Percentiles rank a stretch among this genome's conserved stretches.
These are phyloP conservation scores for Begonia peltatifolia DNA, from an alignment of 306 rosid genomes.

Conservation along the genomic window DNA sequence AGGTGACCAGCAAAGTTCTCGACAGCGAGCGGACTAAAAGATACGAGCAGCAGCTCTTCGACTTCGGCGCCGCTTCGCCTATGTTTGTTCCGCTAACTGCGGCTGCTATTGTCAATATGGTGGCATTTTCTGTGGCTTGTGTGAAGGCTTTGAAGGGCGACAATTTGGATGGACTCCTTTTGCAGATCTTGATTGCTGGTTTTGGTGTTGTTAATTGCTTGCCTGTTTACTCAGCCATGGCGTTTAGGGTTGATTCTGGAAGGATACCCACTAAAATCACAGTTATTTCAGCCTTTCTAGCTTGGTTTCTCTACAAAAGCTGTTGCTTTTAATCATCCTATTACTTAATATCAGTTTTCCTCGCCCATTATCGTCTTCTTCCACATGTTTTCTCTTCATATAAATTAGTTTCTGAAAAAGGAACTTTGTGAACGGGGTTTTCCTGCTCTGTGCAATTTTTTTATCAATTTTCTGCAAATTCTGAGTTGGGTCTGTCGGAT, in stretches of 20 bases:
- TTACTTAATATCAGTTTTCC: no score
- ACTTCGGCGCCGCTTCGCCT: constrained; percentile 26
- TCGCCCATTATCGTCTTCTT: not conserved
- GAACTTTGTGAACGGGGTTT: no score
- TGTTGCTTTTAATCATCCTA: no score
- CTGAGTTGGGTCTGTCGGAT: no score
- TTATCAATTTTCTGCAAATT: no score
- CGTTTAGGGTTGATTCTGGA: constrained; percentile 14
- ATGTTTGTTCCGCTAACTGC: constrained; percentile 21
- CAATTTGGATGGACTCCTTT: constrained; percentile 6
- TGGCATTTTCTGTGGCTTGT: constrained; percentile 6
- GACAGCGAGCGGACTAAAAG: constrained; percentile 27
- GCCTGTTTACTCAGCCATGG: constrained; percentile 27
- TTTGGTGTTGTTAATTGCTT: constrained; percentile 14
- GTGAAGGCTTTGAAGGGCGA: constrained; percentile 1
- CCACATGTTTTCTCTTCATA: not conserved
- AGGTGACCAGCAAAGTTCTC: constrained; percentile 27
- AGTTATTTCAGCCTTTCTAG: not conserved
- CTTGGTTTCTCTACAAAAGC: not conserved
- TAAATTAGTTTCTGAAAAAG: no score
- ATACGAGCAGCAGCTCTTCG: constrained; percentile 17
- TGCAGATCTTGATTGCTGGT: constrained; percentile 14
- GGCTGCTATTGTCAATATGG: constrained; percentile 23
- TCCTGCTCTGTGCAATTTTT: no score
- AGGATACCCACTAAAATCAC: constrained; percentile 11